phyloP scores from a whole-genome alignment of 208 protist species.

The Trypanosoma mega region DNA sequence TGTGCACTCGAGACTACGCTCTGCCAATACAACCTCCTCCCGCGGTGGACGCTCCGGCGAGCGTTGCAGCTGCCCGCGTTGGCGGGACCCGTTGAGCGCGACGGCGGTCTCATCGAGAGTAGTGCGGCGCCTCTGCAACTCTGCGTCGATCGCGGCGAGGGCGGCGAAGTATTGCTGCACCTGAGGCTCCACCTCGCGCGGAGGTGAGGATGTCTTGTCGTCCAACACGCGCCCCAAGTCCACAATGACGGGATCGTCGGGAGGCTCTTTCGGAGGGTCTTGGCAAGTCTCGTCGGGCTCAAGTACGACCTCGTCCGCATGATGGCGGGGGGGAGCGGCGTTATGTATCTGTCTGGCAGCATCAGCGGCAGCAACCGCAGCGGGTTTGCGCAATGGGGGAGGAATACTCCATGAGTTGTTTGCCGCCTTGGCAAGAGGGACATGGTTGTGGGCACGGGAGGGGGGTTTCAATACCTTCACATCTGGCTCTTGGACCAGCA shows the following conservation, averaged over 20 bases:
- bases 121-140: slow-evolving; percentile 9
- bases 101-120: slow-evolving; percentile 4
- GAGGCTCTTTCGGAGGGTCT: background rate
- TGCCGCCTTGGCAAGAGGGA: no score
- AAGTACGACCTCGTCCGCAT: background rate
- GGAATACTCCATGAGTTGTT: no score
- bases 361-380: no score
- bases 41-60: background rate
- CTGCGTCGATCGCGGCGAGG: slow-evolving; percentile 19
- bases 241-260: slow-evolving; percentile 3
- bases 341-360: no score
- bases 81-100: background rate
- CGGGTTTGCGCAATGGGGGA: no score
- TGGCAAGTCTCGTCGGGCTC: background rate
- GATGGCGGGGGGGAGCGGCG: no score
- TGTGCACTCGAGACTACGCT: background rate
- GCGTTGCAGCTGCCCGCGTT: background rate
- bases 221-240: background rate
- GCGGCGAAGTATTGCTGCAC: slow-evolving; percentile 21
- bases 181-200: background rate
- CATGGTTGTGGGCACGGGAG: no score
- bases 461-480: no score
- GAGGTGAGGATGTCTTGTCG: background rate
- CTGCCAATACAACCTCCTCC: background rate
- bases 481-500: no score